These are phyloP conservation scores for Cephalotrichum gorgonifer DNA, from an alignment of 2,329 filamentous ascomycete genomes.

Conservation along the genomic window DNA sequence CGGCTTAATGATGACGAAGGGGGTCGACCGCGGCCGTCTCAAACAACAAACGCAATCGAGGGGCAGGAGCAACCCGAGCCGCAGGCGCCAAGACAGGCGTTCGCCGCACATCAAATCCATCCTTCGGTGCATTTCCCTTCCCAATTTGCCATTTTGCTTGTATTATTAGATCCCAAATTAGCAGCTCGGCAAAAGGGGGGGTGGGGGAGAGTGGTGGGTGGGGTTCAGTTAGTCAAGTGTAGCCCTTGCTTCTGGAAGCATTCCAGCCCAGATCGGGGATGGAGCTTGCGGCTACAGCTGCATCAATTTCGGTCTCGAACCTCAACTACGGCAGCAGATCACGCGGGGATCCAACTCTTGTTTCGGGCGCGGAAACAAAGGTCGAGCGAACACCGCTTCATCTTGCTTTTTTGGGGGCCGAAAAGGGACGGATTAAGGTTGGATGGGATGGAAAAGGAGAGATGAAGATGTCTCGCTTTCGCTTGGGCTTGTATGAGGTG, in stretches of 20 bases:
- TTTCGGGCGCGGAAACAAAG: background rate
- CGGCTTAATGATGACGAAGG: background rate
- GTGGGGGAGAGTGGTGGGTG: too few relatives aligned
- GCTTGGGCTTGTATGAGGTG: background rate
- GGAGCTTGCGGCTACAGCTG: background rate
- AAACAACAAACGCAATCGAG: background rate
- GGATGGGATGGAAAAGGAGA: background rate
- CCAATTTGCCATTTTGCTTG: too few relatives aligned
- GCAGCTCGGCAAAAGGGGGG: too few relatives aligned
- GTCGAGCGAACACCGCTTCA: too few relatives aligned
- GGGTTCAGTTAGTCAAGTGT: background rate
- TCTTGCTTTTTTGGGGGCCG: too few relatives aligned
- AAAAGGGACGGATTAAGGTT: too few relatives aligned
- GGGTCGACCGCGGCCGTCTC: background rate
- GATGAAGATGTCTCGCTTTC: background rate
- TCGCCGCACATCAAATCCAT: background rate
- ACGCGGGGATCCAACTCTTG: background rate
- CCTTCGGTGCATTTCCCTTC: too few relatives aligned
- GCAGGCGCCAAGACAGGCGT: background rate
- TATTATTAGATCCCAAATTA: too few relatives aligned
- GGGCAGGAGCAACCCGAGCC: background rate
- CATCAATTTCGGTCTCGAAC: too few relatives aligned
- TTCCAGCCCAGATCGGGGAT: background rate
- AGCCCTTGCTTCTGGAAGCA: background rate
- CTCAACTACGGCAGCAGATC: background rate